These are phyloP conservation scores for Acacia confusa DNA, from an alignment of 306 rosid genomes.

Conservation along the genomic window DNA sequence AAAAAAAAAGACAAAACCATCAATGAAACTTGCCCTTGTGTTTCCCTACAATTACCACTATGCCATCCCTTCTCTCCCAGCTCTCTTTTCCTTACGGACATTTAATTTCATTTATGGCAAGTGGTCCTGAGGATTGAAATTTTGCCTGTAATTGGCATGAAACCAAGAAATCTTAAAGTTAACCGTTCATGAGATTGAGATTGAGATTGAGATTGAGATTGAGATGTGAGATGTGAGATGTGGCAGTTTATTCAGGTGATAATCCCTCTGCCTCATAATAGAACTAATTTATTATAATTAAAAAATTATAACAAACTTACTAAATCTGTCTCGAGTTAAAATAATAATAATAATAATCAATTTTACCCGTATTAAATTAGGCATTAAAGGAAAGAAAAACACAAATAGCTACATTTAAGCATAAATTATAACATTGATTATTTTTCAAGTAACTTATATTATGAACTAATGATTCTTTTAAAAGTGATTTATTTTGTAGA, in stretches of 20 bases:
- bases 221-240: slow-evolving; percentile 39
- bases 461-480: too few species aligned
- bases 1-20: not conserved
- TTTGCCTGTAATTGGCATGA: slow-evolving; percentile 43
- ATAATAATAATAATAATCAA: too few species aligned
- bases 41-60: slow-evolving; percentile 7
- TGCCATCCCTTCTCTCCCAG: slow-evolving; percentile 11
- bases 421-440: too few species aligned
- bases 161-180: slow-evolving; percentile 38
- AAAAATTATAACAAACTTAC: too few species aligned
- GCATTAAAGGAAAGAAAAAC: too few species aligned
- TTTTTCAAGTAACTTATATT: too few species aligned
- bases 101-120: slow-evolving; percentile 44
- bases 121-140: slow-evolving; percentile 55
- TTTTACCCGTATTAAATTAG: too few species aligned
- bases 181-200: slow-evolving; percentile 4
- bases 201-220: not conserved
- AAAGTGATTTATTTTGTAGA: too few species aligned
- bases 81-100: slow-evolving; percentile 18
- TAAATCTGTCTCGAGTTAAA: too few species aligned
- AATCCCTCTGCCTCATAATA: too few species aligned
- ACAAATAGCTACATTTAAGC: too few species aligned
- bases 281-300: too few species aligned
- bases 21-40: slow-evolving; percentile 7
- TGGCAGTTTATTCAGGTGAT: slow-evolving; percentile 8